Percentiles rank a stretch among this genome's conserved stretches.
Conservation (phyloP, 1,284 basidiomycete species). For the Pulveroboletus sp. region DNA sequence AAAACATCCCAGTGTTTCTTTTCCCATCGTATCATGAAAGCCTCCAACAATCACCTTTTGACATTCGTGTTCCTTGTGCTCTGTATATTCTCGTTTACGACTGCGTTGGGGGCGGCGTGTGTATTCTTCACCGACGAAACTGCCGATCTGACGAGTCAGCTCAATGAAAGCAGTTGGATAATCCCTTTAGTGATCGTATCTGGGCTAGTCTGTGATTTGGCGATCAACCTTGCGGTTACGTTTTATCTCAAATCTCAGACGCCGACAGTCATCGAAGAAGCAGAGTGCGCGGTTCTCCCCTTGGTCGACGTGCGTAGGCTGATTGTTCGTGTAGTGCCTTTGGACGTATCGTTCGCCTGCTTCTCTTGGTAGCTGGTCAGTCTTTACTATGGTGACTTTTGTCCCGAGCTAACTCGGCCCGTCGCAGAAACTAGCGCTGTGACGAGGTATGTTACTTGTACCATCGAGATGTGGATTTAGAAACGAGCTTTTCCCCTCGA, state of each 20-base stretch:
- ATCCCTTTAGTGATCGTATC: conserved; percentile 22
- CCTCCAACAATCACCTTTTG: conserved; percentile 20
- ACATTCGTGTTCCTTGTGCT: conserved; percentile 14
- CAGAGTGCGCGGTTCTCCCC: conserved; percentile 8
- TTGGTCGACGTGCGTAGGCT: neutral
- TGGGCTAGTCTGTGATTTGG: conserved; percentile 25
- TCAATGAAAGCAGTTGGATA: conserved; percentile 18
- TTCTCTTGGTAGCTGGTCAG: conserved; percentile 17
- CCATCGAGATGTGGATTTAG: too few species aligned
- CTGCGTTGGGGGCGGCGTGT: conserved; percentile 23
- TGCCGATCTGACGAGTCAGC: conserved; percentile 12
- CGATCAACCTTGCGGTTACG: conserved; percentile 10
- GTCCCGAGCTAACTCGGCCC: conserved; percentile 9
- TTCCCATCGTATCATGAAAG: conserved; percentile 18
- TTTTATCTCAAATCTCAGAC: conserved; percentile 16
- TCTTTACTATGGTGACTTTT: neutral
- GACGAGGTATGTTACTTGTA: conserved; percentile 16
- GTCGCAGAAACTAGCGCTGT: conserved; percentile 19
- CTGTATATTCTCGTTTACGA: conserved; percentile 28
- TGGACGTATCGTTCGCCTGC: conserved; percentile 8
- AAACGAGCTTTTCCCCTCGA: neutral
- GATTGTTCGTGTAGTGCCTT: conserved; percentile 5
- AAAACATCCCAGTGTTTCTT: conserved; percentile 23
- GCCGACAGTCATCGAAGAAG: neutral
- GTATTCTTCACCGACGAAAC: conserved; percentile 18